A percentile compares a stretch with the other conserved stretches of the same genome.
Evolutionary conservation across 2,329 filamentous ascomycete genomes (phyloP).

Genomic region (Diaporthe citriasiana): DNA sequence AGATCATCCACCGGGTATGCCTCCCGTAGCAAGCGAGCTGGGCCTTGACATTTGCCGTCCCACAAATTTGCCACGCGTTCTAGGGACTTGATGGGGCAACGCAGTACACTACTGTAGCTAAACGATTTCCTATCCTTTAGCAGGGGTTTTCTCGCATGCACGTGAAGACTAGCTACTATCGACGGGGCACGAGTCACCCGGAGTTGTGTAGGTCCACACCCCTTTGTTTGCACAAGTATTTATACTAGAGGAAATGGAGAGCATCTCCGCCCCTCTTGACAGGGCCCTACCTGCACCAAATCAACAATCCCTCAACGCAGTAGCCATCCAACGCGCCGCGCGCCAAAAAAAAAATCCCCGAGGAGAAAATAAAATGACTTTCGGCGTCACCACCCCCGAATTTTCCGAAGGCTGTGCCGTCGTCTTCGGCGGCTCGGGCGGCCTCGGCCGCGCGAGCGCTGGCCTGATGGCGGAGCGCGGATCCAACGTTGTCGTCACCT

Average conservation of each 20-base stretch:
- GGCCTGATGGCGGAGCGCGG: slow-evolving; percentile 26
- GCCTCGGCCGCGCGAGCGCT: slow-evolving; percentile 21
- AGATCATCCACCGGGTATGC: slow-evolving; percentile 10
- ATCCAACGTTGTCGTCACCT: slow-evolving; percentile 20
- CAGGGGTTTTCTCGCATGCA: not conserved
- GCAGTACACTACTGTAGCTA: too few relatives aligned
- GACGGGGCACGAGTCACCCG: not conserved
- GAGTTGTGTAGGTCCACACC: slow-evolving; percentile 15
- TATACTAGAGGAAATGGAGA: not conserved
- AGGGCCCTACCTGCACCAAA: not conserved
- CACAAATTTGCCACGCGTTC: not conserved
- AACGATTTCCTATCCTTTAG: not conserved
- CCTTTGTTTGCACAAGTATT: not conserved
- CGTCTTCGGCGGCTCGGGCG: slow-evolving; percentile 27
- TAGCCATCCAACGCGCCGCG: slow-evolving; percentile 1
- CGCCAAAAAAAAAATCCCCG: not conserved
- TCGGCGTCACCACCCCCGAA: slow-evolving; percentile 13
- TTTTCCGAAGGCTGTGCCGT: slow-evolving; percentile 23
- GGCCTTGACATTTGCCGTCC: slow-evolving; percentile 11
- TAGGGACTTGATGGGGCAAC: not conserved
- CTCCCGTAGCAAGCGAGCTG: slow-evolving; percentile 9
- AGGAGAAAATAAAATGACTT: slow-evolving; percentile 6
- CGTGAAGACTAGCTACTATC: not conserved
- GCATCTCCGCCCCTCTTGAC: not conserved
- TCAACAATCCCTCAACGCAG: not conserved